Evolutionary conservation across 2,329 filamentous ascomycete genomes (phyloP), one percentile per base, ranked within the genome.

Genomic region (Xylariomycetidae sp.): DNA sequence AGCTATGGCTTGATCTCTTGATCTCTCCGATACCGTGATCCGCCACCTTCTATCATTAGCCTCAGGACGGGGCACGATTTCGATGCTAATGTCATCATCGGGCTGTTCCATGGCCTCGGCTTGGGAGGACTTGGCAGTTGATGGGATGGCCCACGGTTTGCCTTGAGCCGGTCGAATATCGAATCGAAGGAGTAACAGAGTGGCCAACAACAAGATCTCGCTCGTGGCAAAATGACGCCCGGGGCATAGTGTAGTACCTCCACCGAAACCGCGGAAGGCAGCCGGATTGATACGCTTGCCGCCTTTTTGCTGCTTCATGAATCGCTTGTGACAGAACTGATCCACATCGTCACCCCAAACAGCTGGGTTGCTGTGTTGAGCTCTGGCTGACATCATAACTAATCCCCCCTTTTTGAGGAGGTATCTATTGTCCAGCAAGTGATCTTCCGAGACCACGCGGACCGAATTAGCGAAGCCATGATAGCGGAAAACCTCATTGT

Each of bases 181-280:
- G 11, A 41, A 41, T 7, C 40, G 40, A 5, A 41, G 26, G 10
- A 33, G 25, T 6, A 41, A 7, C 3, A 45, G 29, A 10, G 37
- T 38, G 7, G 38, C 25, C 12, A 45, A 43, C 33, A 37, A 33
- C 12, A 45, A 16, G n/a, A 43, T 30, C 25, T 45, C 37, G 3
- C 37, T 45, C 9, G 37, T 29, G 4, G 31, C 42, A 15, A 45
- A 43, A 13, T 45, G 42, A 7, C 42, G 31, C 2, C 42, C 40
- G 3, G 37, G 37, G 11, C 40, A 43, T 8, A 45, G 18, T 6
- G 42, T 43, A 17, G 42, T 33, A 4, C 38, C 42, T 1, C 40
- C 37, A 5, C 42, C 40, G 25, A 45, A 43, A 1, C 33, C 40
- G 9, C 40, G 40, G 14, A 43, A 43, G 2, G 35, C 35, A 3